Conservation (phyloP, 2,329 filamentous ascomycete genomes). For the Malbranchea zuffiana region DNA sequence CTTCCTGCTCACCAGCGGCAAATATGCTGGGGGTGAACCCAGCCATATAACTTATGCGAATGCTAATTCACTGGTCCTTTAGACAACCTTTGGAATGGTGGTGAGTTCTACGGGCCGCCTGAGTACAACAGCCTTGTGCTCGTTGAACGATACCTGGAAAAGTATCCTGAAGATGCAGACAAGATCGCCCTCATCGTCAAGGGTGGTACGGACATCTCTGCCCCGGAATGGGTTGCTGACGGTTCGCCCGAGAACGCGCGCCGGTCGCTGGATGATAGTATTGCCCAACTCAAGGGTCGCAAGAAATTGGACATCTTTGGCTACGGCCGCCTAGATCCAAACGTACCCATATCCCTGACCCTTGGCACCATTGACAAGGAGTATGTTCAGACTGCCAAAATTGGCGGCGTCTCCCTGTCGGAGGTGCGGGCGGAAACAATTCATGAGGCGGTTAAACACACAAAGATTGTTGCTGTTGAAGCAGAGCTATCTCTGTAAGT, state of each 20-base stretch:
- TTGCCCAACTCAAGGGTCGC: slow-evolving; percentile 37
- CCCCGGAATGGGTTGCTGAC: slow-evolving; percentile 21
- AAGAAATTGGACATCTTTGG: slow-evolving; percentile 51
- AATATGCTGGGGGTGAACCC: no score
- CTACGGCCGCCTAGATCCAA: slow-evolving; percentile 43
- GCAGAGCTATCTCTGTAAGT: slow-evolving; percentile 51
- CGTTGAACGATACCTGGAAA: slow-evolving; percentile 20
- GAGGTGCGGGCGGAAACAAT: slow-evolving; percentile 33
- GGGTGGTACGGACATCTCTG: slow-evolving; percentile 21
- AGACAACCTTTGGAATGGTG: slow-evolving; percentile 22
- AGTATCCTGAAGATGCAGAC: slow-evolving; percentile 21
- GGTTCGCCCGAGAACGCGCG: slow-evolving; percentile 43
- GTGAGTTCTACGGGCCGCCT: slow-evolving; percentile 25
- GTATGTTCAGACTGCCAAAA: slow-evolving; percentile 27
- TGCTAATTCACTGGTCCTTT: no score
- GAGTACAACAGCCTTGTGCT: slow-evolving; percentile 21
- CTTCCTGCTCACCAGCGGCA: no score
- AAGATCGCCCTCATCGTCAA: slow-evolving; percentile 22
- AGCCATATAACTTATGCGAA: no score
- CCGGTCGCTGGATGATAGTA: slow-evolving; percentile 44
- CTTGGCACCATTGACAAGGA: slow-evolving; percentile 23
- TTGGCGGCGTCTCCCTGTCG: slow-evolving; percentile 27
- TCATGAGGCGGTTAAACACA: slow-evolving; percentile 27
- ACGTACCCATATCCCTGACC: slow-evolving; percentile 37
- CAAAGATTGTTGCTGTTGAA: slow-evolving; percentile 50